These are phyloP conservation scores for Sporothrix inflata DNA, from an alignment of 2,329 filamentous ascomycete genomes.

Conservation along the genomic window DNA sequence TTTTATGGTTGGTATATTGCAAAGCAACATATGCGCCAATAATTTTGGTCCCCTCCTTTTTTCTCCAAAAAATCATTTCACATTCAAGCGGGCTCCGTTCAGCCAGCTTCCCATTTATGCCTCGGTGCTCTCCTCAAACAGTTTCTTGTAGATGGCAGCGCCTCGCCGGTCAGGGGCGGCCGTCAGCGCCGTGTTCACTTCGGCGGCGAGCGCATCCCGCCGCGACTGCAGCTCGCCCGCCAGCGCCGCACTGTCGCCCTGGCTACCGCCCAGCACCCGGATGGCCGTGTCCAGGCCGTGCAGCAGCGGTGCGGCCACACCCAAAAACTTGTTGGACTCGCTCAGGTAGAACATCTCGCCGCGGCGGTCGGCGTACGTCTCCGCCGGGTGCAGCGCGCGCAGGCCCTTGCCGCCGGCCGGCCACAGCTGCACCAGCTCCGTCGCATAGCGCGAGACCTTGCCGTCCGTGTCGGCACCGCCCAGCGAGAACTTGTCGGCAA, in stretches of 20 bases:
- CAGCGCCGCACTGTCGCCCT: constrained; percentile 36
- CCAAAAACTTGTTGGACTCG: constrained; percentile 43
- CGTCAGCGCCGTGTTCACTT: constrained; percentile 37
- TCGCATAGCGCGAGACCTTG: constrained; percentile 40
- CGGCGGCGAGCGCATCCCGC: constrained; percentile 39
- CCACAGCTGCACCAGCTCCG: constrained; percentile 47
- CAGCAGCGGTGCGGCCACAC: constrained; percentile 44
- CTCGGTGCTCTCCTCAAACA: constrained; percentile 37
- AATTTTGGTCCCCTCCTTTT: background rate
- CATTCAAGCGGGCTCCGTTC: background rate
- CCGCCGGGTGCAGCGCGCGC: constrained; percentile 43
- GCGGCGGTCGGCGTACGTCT: constrained; percentile 37
- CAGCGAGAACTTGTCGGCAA: constrained; percentile 40
- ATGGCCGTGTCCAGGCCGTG: constrained; percentile 52
- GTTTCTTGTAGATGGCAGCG: constrained; percentile 39
- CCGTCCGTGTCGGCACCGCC: constrained; percentile 40
- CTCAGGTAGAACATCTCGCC: constrained; percentile 42
- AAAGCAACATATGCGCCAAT: background rate
- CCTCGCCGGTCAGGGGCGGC: constrained; percentile 33
- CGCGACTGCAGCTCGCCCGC: constrained; percentile 47
- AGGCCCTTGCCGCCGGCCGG: constrained; percentile 44
- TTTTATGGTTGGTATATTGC: background rate
- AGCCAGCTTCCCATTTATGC: background rate
- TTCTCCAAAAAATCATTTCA: background rate
- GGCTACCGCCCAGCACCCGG: constrained; percentile 43